Evolutionary conservation across 2,329 filamentous ascomycete species (phyloP), one percentile per base, ranked within the genome.

Genomic region (Xylariaceae sp.): DNA sequence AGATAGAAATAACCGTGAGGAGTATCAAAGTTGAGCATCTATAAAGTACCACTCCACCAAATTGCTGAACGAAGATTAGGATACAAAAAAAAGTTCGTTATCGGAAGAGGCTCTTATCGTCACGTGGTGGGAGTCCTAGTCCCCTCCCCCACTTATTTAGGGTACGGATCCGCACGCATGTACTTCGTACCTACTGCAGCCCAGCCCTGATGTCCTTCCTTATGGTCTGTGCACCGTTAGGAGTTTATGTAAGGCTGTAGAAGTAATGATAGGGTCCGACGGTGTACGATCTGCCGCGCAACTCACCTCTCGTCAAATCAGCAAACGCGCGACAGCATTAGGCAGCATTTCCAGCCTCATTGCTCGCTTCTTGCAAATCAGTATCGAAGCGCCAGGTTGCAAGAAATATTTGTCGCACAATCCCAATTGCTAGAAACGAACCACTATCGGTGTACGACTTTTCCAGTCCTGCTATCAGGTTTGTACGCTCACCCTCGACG

Each of bases 321-420:
- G 40, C 40, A 53, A 57, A 56, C 52, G 59, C 56, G 50, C 56
- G 45, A 57, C 50, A 42, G 45, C 23, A 26, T 59, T 59, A 52
- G 59, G 59, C 59, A 59, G 19, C 47, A 20, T 23, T 26, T 29
- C 21, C 18, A 47, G 45, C 49, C n/a, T 45, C 49, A 52, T 41
- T 29, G 42, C 40, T 44, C 16, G 45, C 32, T 52, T 29, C 19
- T 52, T 40, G 29, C 21, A 47, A 40, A 20, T 41, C 19, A 40
- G 20, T 50, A 16, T 20, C n/a, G 10, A 37, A 26, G 9, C 5
- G 3, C 14, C 12, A 3, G 32, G 32, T 37, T 16, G 32, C 32
- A 14, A 37, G 14, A 4, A 37, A 37, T 12, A 37, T 4, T 37
- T n/a, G 21, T 29, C 18, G 16, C 21, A 2, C n/a, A 37, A 7